A percentile compares a stretch with the other conserved stretches of the same genome.
These are phyloP conservation scores for Ogataea siamensis DNA, from an alignment of 805 yeast genomes.

Conservation along the genomic window DNA sequence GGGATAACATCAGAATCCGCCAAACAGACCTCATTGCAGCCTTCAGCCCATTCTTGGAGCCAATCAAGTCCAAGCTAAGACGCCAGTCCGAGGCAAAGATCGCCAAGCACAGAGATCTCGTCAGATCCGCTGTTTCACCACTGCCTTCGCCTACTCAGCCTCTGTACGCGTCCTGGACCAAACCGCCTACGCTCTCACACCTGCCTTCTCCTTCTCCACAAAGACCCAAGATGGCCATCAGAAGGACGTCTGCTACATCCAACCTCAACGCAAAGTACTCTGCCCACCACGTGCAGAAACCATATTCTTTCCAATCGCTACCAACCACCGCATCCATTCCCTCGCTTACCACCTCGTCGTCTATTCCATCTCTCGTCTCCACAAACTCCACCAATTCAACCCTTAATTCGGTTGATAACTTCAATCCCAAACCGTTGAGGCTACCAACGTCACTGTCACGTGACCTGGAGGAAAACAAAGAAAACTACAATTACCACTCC, in stretches of 20 bases:
- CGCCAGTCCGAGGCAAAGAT: conserved; percentile 21
- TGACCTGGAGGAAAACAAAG: conserved; percentile 15
- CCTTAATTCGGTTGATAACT: conserved; percentile 11
- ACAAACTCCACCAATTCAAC: conserved; percentile 29
- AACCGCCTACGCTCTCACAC: conserved; percentile 12
- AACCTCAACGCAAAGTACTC: conserved; percentile 16
- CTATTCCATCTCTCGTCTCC: conserved; percentile 17
- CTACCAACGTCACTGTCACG: conserved; percentile 10
- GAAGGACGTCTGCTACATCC: conserved; percentile 15
- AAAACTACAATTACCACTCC: conserved; percentile 10
- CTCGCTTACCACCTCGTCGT: conserved; percentile 36
- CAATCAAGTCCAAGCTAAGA: conserved; percentile 58
- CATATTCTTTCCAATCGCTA: conserved; percentile 28
- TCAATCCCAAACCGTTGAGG: conserved; percentile 23
- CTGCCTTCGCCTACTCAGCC: conserved; percentile 16
- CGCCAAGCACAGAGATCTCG: conserved; percentile 14
- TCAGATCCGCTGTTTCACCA: conserved; percentile 8
- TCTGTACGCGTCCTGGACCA: conserved; percentile 11
- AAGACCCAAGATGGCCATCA: conserved; percentile 9
- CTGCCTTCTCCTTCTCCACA: conserved; percentile 14
- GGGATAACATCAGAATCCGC: conserved; percentile 70
- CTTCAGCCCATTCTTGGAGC: conserved; percentile 70
- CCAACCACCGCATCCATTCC: conserved; percentile 39
- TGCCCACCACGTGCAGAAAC: conserved; percentile 16
- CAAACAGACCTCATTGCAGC: conserved; percentile 68